Conservation (phyloP, 345 rosid species). For the Gossypium sturtianum region DNA sequence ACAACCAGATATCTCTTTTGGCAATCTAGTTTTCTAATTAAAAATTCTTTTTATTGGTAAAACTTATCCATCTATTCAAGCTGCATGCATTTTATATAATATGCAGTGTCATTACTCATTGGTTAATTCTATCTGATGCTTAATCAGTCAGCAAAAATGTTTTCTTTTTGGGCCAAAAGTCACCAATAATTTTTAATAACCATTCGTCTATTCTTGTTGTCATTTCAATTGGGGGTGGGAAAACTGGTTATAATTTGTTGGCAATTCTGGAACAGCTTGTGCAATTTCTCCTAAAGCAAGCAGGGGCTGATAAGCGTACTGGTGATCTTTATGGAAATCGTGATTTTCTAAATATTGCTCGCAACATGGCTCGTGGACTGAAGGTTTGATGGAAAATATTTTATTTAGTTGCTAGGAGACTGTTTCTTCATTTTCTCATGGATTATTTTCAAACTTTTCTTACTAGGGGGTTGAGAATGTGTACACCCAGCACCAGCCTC, state of each 20-base stretch:
- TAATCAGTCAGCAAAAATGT: not conserved
- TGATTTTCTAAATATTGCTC: slow-evolving; percentile 91
- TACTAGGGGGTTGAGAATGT: slow-evolving; percentile 93
- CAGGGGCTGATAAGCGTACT: slow-evolving; percentile 85
- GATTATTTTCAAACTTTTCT: not conserved
- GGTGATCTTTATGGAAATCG: slow-evolving; percentile 96
- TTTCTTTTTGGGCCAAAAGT: not conserved
- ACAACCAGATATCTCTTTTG: not conserved
- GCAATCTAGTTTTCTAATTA: not conserved
- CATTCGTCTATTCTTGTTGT: not conserved
- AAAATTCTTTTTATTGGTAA: not conserved
- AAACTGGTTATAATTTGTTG: slow-evolving; percentile 20
- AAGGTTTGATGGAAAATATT: slow-evolving; percentile 48
- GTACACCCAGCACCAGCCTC: slow-evolving; percentile 99
- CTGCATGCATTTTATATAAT: not conserved
- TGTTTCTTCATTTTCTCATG: slow-evolving; percentile 4
- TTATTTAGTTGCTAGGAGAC: not conserved
- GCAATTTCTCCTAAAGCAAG: slow-evolving; percentile 92
- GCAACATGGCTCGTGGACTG: slow-evolving; percentile 99
- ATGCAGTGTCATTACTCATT: not conserved
- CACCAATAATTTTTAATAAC: not conserved
- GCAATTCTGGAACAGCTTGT: slow-evolving; percentile 61
- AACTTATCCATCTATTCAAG: not conserved
- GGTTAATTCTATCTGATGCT: not conserved
- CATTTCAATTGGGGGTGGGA: not conserved